Evolutionary conservation across 139 green algal genomes (phyloP).

Genomic region (Chlorella vulgaris): DNA sequence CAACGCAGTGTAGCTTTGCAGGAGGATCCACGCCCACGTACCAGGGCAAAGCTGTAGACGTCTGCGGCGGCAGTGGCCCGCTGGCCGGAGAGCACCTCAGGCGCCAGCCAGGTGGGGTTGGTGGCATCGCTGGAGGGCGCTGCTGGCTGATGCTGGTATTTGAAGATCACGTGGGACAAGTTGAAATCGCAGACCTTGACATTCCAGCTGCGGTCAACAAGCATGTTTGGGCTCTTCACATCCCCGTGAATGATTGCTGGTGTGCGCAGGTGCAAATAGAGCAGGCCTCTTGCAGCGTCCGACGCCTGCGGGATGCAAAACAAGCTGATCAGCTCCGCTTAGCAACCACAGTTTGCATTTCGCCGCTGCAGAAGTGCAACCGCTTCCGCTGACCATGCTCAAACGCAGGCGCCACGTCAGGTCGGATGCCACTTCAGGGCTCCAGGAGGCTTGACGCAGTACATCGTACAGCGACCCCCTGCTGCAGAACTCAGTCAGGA

Average conservation of each 20-base stretch:
- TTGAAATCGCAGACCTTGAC: constrained; percentile 64
- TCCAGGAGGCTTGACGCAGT: constrained; percentile 4
- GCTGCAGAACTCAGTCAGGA: constrained; percentile 50
- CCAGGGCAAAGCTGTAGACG: constrained; percentile 64
- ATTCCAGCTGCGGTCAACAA: constrained; percentile 60
- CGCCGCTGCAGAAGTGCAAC: too few species aligned
- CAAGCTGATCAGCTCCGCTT: neutral
- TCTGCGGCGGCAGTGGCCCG: constrained; percentile 43
- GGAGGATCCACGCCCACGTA: constrained; percentile 3
- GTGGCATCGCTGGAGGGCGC: constrained; percentile 41
- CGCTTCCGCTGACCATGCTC: constrained; percentile 43
- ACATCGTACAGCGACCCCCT: constrained; percentile 54
- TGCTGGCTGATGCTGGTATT: constrained; percentile 20
- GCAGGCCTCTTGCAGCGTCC: constrained; percentile 58
- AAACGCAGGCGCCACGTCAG: constrained; percentile 52
- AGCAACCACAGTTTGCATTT: too few species aligned
- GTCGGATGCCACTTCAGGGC: neutral
- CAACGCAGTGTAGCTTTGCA: neutral
- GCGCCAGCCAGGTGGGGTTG: constrained; percentile 47
- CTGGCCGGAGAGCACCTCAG: constrained; percentile 50
- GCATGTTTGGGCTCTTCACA: constrained; percentile 59
- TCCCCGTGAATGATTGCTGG: constrained; percentile 59
- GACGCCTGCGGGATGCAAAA: constrained; percentile 15
- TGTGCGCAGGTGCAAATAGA: constrained; percentile 51
- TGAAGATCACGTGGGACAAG: constrained; percentile 32